Base-by-base conservation (phyloP, 2,329 filamentous ascomycete genomes). In the Anisogramma anomala region DNA sequence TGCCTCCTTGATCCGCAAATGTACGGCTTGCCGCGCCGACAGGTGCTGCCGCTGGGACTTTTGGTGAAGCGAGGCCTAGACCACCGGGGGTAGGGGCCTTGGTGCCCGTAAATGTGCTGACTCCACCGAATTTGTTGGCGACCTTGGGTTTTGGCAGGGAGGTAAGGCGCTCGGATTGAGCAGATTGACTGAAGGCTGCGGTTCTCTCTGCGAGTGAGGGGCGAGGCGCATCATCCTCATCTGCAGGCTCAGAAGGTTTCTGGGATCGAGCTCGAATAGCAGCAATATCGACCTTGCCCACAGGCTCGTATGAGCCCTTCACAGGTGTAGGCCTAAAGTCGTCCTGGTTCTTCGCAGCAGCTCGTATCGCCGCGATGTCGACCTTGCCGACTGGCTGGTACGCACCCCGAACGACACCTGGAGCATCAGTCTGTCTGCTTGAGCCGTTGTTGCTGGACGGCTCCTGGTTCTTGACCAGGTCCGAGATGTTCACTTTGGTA, bases 311-410 rank as follows among this genome's bases (percentile, higher is more conserved):
- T 18, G 88, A 76, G 31, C 91, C 91, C 63, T 94, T 96, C 15
- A 96, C 84, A 4, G 78, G 74, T 1, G 82, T 75, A 3, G 91
- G 91, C 41, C 87, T 73, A 51, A 94, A 83, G 55, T 95, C 86
- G 33, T 72, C 72, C 61, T 59, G 69, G 53, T 68, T 79, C 67
- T 69, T 79, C 56, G 64, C 87, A 67, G 73, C 85, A 58, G 70
- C 79, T 48, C 91, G 78, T 51, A 98, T 82, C 27, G 86, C 88
- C 18, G 82, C 83, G 62, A 98, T 96, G 55, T 98, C 88, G n/a
- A 98, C 84, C 65, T 95, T 96, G 42, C 91, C 91, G 52, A 98
- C 68, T 15, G 91, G 91, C 59, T 95, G 86, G 61, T 98, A 98
- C 13, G 74, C 82, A 33, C 91, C 91, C 55, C 66, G 83, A 38